Evolutionary conservation across 208 protist genomes (phyloP).

Genomic region (Histomonas meleagridis): DNA sequence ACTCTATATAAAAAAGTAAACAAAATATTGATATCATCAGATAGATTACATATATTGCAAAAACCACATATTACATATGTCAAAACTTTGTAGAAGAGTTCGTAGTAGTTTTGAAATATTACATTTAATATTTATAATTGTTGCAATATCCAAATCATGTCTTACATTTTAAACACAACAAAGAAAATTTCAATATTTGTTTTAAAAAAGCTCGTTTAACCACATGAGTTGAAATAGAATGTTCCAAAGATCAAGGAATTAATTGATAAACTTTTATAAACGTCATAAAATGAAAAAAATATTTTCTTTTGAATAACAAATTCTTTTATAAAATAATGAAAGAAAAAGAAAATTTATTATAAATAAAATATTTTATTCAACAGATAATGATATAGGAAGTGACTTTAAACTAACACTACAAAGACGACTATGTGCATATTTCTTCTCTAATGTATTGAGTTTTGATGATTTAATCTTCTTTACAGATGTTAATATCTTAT

Average conservation of each 20-base stretch:
- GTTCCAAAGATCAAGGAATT: background rate
- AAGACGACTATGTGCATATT: no score
- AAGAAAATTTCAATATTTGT: no score
- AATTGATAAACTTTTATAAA: background rate
- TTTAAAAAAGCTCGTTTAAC: background rate
- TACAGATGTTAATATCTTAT: background rate
- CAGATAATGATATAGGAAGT: no score
- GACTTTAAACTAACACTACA: no score
- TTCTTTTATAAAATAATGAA: no score
- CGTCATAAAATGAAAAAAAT: background rate
- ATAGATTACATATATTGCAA: background rate
- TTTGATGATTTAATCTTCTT: no score
- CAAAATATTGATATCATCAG: background rate
- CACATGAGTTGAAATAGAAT: background rate
- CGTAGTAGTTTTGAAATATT: no score
- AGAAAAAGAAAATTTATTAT: no score
- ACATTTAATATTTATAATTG: no score
- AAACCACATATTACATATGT: background rate
- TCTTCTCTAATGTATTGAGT: background rate
- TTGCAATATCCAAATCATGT: no score
- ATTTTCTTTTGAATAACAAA: background rate
- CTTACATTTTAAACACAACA: no score
- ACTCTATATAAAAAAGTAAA: background rate
- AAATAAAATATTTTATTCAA: no score
- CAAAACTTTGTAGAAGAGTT: slow-evolving; percentile 2